Percentiles rank a stretch among this genome's conserved stretches.
phyloP scores from a whole-genome alignment of 495 filamentous ascomycete species.

The Aspergillus panamensis region DNA sequence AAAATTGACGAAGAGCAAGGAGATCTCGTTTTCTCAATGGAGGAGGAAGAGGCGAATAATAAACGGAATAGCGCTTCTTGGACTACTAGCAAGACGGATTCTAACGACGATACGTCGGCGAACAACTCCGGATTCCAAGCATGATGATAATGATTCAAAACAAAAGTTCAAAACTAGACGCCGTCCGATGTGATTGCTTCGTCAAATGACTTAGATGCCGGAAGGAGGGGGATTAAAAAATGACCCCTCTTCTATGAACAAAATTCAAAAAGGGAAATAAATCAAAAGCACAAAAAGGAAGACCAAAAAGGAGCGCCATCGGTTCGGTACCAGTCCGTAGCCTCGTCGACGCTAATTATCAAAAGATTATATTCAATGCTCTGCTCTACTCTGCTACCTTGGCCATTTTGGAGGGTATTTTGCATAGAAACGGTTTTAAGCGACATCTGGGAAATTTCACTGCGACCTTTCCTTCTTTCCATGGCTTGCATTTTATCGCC shows the following conservation, averaged over 20 bases:
- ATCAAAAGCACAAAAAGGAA: constrained; percentile 22
- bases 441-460: constrained; percentile 14
- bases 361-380: constrained; percentile 18
- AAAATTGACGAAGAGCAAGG: constrained; percentile 70
- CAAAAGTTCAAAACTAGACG: neutral
- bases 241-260: constrained; percentile 21
- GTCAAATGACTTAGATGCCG: neutral
- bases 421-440: constrained; percentile 27
- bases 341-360: constrained; percentile 9
- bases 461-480: neutral
- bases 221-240: constrained; percentile 9
- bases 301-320: constrained; percentile 16
- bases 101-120: constrained; percentile 23
- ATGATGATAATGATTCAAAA: constrained; percentile 7
- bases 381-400: neutral
- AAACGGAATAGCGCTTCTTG: constrained; percentile 42
- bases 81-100: constrained; percentile 21
- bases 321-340: constrained; percentile 17
- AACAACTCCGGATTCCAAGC: constrained; percentile 21
- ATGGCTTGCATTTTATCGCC: constrained; percentile 18
- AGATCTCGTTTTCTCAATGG: constrained; percentile 78
- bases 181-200: neutral
- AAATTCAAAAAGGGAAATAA: constrained; percentile 22
- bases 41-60: constrained; percentile 66
- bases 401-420: constrained; percentile 15